Conservation (phyloP, 1,139 yeast genomes). For the Geotrichum restrictum region DNA sequence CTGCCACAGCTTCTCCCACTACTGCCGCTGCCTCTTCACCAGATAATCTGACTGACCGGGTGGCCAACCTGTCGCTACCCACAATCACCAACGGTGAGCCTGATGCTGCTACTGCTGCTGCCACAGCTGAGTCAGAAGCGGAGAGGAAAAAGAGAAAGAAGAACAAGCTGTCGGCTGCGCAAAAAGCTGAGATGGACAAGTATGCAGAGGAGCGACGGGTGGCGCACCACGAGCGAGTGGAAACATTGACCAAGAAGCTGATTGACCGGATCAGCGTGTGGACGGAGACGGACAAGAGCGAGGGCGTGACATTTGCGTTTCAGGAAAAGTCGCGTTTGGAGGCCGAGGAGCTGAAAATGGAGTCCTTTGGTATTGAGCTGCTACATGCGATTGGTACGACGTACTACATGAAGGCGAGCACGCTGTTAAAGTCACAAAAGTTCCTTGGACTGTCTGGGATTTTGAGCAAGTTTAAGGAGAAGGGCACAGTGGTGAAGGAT, state of each 20-base stretch:
- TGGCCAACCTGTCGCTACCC: conserved; percentile 11
- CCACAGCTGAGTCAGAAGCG: conserved; percentile 29
- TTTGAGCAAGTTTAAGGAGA: conserved; percentile 78
- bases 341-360: conserved; percentile 86
- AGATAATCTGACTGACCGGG: background rate
- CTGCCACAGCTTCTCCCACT: conserved; percentile 1
- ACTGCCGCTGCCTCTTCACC: background rate
- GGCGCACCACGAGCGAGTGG: conserved; percentile 70
- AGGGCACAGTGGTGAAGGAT: conserved; percentile 80
- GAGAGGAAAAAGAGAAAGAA: conserved; percentile 38
- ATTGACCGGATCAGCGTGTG: conserved; percentile 64
- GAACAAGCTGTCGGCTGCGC: conserved; percentile 46
- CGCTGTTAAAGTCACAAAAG: conserved; percentile 63
- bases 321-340: conserved; percentile 68
- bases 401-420: conserved; percentile 62
- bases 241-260: conserved; percentile 60
- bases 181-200: conserved; percentile 64
- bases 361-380: conserved; percentile 87
- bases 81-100: conserved; percentile 5
- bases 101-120: background rate
- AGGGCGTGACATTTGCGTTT: conserved; percentile 65
- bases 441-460: conserved; percentile 81
- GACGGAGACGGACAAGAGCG: conserved; percentile 78
- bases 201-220: conserved; percentile 72
- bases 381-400: conserved; percentile 81